A percentile compares a stretch with the other conserved stretches of the same genome.
Evolutionary conservation across 495 filamentous ascomycete species (phyloP).

Genomic region (Parathielavia hyrcaniae): DNA sequence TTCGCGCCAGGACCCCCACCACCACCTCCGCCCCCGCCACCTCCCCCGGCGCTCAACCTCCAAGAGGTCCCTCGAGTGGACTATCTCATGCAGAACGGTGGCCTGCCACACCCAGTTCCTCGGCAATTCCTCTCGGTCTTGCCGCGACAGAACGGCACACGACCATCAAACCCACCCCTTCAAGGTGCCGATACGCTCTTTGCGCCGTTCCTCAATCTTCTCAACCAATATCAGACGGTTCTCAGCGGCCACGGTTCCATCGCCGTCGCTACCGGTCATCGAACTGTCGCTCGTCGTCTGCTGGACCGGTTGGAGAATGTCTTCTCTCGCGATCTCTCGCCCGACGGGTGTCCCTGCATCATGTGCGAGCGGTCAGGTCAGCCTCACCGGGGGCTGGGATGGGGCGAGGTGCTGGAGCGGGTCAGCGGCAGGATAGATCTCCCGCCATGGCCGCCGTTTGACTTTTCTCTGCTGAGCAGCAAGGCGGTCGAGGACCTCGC

Average conservation of each 20-base stretch:
- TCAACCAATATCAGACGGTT: slow-evolving; percentile 81
- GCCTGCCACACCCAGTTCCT: slow-evolving; percentile 59
- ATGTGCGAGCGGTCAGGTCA: slow-evolving; percentile 63
- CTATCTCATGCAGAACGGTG: slow-evolving; percentile 82
- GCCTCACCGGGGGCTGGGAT: slow-evolving; percentile 68
- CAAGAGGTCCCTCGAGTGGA: slow-evolving; percentile 66
- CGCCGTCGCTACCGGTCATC: slow-evolving; percentile 92
- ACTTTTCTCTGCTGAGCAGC: slow-evolving; percentile 59
- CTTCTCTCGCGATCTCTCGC: slow-evolving; percentile 84
- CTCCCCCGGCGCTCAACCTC: slow-evolving; percentile 65
- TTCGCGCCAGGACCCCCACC: slow-evolving; percentile 41
- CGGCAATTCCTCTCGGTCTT: slow-evolving; percentile 57
- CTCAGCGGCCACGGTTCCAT: slow-evolving; percentile 77
- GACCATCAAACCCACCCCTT: slow-evolving; percentile 48
- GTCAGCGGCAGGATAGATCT: slow-evolving; percentile 81
- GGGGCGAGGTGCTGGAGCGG: slow-evolving; percentile 92
- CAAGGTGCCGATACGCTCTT: slow-evolving; percentile 62
- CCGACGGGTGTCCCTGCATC: slow-evolving; percentile 66
- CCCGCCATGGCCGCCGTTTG: slow-evolving; percentile 81
- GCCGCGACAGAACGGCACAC: slow-evolving; percentile 43
- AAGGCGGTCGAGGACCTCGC: slow-evolving; percentile 43
- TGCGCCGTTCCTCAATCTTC: slow-evolving; percentile 65
- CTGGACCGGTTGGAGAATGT: slow-evolving; percentile 91
- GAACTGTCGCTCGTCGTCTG: slow-evolving; percentile 83
- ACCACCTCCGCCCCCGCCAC: slow-evolving; percentile 68